Base-by-base conservation (phyloP, 768 basidiomycete species). In the Tremella yokohamensis region DNA sequence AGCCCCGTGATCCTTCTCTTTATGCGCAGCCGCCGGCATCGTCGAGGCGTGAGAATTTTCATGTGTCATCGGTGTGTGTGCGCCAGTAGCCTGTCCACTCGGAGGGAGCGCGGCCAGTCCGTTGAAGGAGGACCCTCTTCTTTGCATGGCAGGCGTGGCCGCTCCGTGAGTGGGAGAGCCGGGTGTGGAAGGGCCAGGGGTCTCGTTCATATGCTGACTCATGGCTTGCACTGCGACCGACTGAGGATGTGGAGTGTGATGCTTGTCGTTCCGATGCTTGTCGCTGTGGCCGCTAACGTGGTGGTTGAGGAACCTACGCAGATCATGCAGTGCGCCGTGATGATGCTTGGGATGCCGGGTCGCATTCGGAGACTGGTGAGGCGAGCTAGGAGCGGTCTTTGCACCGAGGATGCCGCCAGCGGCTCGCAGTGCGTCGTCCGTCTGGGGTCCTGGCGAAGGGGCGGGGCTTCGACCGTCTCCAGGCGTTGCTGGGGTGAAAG, bases 271-370 rank as follows among this genome's bases (percentile, higher is more conserved):
- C 62, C 51, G 59, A 54, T 47, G 48, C 50, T 66, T 61, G 45
- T 72, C 56, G 19, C 77, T 71, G 47, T 79, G 79, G 67, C 87
- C 85, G 58, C 84, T 84, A 49, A 94, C 85, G 78, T 94, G 90
- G 78, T 89, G 84, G 79, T 94, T 89, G 62, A 99, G 83, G 80
- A 98, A 96, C 25, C 92, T 88, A 74, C 90, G 90, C 70, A 97
- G 85, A 77, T 97, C 93, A 78, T 88, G 85, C 51, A 98, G 82
- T 1, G 90, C 87, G 0, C 90, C 87, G 57, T 81, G 80, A 63
- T 79, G 76, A 39, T 76, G 69, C 60, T 82, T 79, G 16, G 70
- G 57, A 53, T 77, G 77, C 24, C 79, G 63, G 3, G 77, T 77
- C 13, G 76, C 69, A 16, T 60, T 62, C n/a, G 69, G 69, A 25